Evolutionary conservation across 208 protist species (phyloP), one percentile per base, ranked within the genome.

Genomic region (Crithidia fasciculata): DNA sequence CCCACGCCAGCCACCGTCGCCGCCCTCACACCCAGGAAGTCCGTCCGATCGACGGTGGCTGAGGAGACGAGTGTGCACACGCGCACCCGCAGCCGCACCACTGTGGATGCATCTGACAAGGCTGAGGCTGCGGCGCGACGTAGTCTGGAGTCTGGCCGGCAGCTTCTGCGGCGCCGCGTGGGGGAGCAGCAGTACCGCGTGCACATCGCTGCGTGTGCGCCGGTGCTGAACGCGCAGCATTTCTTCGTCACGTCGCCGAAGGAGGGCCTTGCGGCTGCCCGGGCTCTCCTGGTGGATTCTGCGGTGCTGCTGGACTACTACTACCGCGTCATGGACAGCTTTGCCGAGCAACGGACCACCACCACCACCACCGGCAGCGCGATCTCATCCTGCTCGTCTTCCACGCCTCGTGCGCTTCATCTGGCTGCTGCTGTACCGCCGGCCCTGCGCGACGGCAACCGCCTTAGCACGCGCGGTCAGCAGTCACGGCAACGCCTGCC

Each of bases 221-320:
- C 49, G 4, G 50, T 68, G 8, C 54, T 75, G 12, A 54, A 49
- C 15, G 41, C 70, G 18, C 59, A 41, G 40, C 59, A 69, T 28
- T 63, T 75, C 50, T 75, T 69, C 28, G 60, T 43, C 10, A 19
- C 2, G 15, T 69, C 70, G n/a, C 49, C 36, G 0, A 69, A 67
- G 53, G 70, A 75, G 10, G 70, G 59, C 6, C 70, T 75, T 5
- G 70, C 70, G 3, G 70, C 70, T 5, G 61, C 70, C 18, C 61
- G 61, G 3, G 52, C 61, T 15, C 53, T 75, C 16, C 19, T 75
- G 36, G 70, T 55, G 19, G 70, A 75, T 40, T 49, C 70, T 0
- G 45, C 70, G n/a, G 70, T 53, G 52, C 61, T 75, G 37, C 50
- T 75, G 36, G 19, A 63, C 18, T 75, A 63, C 61, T 69, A 63